These are phyloP conservation scores for Melanogaster broomeanus DNA, from an alignment of 768 basidiomycete species.

Conservation along the genomic window DNA sequence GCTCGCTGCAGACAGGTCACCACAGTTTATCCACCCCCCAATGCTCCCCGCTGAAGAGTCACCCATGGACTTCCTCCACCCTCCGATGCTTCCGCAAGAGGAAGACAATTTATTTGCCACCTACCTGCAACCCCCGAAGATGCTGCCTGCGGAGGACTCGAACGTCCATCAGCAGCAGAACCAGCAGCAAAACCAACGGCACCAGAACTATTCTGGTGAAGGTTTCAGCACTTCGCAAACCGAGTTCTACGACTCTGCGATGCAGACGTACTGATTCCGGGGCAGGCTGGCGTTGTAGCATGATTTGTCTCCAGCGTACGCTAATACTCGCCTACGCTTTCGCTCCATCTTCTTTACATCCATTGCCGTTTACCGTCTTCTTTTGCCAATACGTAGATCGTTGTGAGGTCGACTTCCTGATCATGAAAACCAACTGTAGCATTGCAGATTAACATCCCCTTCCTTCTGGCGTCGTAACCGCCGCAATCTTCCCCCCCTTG, in stretches of 20 bases:
- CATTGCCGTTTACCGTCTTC: background rate
- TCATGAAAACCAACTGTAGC: background rate
- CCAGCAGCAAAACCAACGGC: slow-evolving; percentile 23
- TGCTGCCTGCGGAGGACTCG: slow-evolving; percentile 42
- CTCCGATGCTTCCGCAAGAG: slow-evolving; percentile 59
- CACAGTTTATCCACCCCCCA: slow-evolving; percentile 65
- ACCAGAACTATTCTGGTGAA: slow-evolving; percentile 22
- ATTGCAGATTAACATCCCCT: background rate
- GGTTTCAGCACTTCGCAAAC: slow-evolving; percentile 18
- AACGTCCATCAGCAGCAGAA: slow-evolving; percentile 20
- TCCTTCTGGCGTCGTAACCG: background rate
- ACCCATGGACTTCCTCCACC: slow-evolving; percentile 74
- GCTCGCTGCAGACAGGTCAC: slow-evolving; percentile 59
- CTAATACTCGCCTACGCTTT: background rate
- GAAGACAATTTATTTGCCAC: slow-evolving; percentile 61
- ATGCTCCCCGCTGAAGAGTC: slow-evolving; percentile 67
- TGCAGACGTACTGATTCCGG: slow-evolving; percentile 32
- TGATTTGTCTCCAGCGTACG: background rate
- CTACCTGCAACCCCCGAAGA: slow-evolving; percentile 59
- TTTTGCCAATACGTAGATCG: background rate
- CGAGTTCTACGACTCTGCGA: slow-evolving; percentile 38
- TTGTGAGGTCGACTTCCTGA: background rate
- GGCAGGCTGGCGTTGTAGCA: background rate
- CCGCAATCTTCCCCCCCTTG: background rate
- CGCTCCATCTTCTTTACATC: background rate